These are phyloP conservation scores for Aureobasidium melanogenum DNA, from an alignment of 2,329 filamentous ascomycete genomes.

Conservation along the genomic window DNA sequence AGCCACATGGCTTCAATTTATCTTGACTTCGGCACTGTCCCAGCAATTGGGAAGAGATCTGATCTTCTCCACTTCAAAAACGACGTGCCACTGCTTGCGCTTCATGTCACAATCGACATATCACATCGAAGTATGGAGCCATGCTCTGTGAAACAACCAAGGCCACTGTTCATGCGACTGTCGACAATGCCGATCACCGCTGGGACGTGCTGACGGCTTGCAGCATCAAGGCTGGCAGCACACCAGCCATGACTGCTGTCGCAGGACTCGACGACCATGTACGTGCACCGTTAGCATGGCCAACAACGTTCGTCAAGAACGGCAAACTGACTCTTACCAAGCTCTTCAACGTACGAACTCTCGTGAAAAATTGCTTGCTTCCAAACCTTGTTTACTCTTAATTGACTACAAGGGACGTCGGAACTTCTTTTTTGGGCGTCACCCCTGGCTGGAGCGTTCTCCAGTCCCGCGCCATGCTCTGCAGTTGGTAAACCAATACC, in stretches of 20 bases:
- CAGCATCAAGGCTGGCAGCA: not conserved
- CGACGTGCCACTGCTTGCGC: not conserved
- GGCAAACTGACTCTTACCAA: not conserved
- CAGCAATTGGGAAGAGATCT: constrained; percentile 1
- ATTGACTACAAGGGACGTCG: not conserved
- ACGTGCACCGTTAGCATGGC: not conserved
- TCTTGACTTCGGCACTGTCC: not conserved
- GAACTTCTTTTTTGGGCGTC: not conserved
- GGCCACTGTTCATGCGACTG: not conserved
- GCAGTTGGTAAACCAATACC: not conserved
- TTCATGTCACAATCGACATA: not conserved
- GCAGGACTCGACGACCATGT: not conserved
- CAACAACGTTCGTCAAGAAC: not conserved
- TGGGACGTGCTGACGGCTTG: not conserved
- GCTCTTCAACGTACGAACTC: not conserved
- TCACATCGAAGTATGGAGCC: not conserved
- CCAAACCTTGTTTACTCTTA: not conserved
- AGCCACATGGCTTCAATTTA: not conserved
- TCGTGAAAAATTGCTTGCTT: constrained; percentile 1
- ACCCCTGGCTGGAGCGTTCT: not conserved
- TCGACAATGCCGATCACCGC: not conserved
- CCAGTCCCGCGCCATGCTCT: not conserved
- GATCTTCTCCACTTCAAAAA: not conserved
- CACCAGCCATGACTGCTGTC: not conserved
- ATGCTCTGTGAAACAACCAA: not conserved